Evolutionary conservation across 306 rosid species (phyloP), one percentile per base, ranked within the genome.

Genomic region (Dalbergia oliveri): DNA sequence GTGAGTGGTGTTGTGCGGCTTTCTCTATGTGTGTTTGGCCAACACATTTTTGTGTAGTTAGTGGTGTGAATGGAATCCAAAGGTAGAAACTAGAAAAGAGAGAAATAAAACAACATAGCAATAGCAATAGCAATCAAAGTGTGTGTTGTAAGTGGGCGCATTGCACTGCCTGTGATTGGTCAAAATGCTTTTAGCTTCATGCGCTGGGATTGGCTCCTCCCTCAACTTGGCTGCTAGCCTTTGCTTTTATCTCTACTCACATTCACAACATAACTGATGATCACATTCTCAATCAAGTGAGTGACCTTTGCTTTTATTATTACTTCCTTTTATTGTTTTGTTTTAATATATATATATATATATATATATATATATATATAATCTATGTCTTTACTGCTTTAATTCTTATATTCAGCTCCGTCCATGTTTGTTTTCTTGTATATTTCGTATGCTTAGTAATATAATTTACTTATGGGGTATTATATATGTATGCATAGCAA

Each of bases 1-100:
- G n/a, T n/a, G n/a, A n/a, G n/a, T n/a, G n/a, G 47, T 43, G 47
- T 11, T 9, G 11, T 43, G 23, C 23, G 47, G 11, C 47, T 43
- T 43, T 43, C 47, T 43, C 47, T 7, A 11, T 9, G 47, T 43
- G 47, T 6, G 9, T 43, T 2, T 35, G 39, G 39, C 3, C 3
- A 35, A 35, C 49, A 44, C 11, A 44, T 8, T 44, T 7, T 44
- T 9, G 9, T 4, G 49, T 8, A 10, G 3, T 8, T 33, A 63
- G 54, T 56, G 44, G 81, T 80, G 88, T 84, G 89, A 86, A 86
- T 58, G 87, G 89, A 86, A 86, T 86, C 79, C 73, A 18, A 68
- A 58, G 86, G 44, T 4, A 5, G 68, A 72, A 69, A 59, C 47
- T 1, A n/a, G 8, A 21, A 21, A 21, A 53, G 47, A 43, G 47